Percentiles rank a stretch among this genome's conserved stretches.
Conservation (phyloP, 306 rosid species). For the Rubus idaeus region DNA sequence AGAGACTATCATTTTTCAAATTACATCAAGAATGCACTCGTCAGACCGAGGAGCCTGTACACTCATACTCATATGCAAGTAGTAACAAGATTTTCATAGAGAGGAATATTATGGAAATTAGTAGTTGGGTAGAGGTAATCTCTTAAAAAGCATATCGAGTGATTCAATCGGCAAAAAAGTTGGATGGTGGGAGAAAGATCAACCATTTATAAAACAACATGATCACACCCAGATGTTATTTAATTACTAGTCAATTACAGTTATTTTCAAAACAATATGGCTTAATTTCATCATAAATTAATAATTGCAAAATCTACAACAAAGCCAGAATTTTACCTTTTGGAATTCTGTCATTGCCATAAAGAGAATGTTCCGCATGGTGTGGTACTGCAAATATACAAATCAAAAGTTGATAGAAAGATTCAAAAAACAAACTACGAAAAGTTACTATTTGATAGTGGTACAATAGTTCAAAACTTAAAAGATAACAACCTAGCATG, state of each 20-base stretch:
- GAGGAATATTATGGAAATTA: background rate
- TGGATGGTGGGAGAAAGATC: background rate
- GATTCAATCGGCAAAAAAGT: background rate
- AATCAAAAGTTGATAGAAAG: background rate
- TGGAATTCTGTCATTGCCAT: slow-evolving; percentile 78
- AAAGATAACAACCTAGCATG: background rate
- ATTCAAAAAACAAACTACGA: background rate
- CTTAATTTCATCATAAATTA: background rate
- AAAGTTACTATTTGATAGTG: background rate
- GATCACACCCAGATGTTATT: background rate
- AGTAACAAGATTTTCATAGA: background rate
- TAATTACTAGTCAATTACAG: background rate
- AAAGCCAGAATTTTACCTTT: slow-evolving; percentile 49
- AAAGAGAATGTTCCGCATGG: slow-evolving; percentile 69
- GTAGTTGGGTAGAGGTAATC: background rate
- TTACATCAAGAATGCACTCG: background rate
- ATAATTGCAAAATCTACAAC: background rate
- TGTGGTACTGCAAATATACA: slow-evolving; percentile 66
- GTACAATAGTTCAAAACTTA: background rate
- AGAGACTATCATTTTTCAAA: background rate
- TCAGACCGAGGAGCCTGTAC: background rate
- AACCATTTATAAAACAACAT: background rate
- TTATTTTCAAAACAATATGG: slow-evolving; percentile 8
- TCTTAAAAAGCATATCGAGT: background rate
- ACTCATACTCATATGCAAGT: background rate